Evolutionary conservation across 345 rosid genomes (phyloP).

Genomic region (Lepidium africanum): DNA sequence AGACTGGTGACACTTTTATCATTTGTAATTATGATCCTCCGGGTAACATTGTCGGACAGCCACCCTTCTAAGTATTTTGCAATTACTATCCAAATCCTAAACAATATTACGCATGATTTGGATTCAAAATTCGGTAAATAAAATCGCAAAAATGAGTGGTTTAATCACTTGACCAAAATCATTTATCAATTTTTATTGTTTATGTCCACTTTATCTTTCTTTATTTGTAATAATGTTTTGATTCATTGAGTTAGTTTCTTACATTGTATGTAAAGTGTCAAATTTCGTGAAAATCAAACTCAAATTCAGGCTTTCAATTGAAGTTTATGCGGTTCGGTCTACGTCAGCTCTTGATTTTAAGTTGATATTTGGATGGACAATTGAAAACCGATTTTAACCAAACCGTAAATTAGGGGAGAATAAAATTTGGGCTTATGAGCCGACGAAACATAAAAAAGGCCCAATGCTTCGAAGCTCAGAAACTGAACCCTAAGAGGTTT

Average conservation of each 20-base stretch:
- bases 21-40: conserved; percentile 59
- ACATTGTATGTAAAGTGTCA: background rate
- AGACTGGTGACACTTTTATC: conserved; percentile 45
- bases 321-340: background rate
- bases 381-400: background rate
- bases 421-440: background rate
- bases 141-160: too few relatives aligned
- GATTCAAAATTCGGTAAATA: too few relatives aligned
- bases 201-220: background rate
- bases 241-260: background rate
- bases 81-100: too few relatives aligned
- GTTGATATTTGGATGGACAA: background rate
- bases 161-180: too few relatives aligned
- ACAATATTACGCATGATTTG: too few relatives aligned
- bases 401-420: background rate
- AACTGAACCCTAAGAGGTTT: conserved; percentile 11
- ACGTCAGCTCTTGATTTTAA: background rate
- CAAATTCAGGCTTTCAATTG: background rate
- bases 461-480: background rate
- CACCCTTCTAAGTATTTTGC: conserved; percentile 41
- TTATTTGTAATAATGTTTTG: background rate
- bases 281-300: background rate
- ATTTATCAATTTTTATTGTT: too few relatives aligned
- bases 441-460: background rate
- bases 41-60: conserved; percentile 52